Conservation (phyloP, 148 eudicot genomes). For the Polygonum maritimum region DNA sequence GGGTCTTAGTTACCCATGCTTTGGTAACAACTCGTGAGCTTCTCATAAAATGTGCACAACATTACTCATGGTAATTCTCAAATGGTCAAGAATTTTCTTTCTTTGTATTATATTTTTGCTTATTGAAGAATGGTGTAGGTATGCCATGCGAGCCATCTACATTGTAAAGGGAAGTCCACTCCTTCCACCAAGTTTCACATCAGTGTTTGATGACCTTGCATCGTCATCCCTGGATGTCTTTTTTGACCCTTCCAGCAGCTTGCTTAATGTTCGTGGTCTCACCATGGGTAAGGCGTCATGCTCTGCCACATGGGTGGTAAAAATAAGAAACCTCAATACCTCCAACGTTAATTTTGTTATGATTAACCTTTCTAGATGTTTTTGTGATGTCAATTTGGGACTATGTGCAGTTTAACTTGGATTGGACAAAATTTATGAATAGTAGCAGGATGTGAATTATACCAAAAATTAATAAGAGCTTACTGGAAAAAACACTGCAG, state of each 20-base stretch:
- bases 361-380: not conserved
- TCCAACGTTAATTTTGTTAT: not conserved
- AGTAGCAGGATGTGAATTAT: not conserved
- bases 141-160: conserved; percentile 93
- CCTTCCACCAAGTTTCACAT: conserved; percentile 95
- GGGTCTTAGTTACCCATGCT: conserved; percentile 93
- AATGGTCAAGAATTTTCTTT: not conserved
- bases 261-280: conserved; percentile 75
- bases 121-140: conserved; percentile 35
- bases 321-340: not conserved
- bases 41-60: conserved; percentile 79
- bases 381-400: not conserved
- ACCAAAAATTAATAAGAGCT: not conserved
- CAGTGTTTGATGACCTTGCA: conserved; percentile 90
- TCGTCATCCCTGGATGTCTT: conserved; percentile 95
- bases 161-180: conserved; percentile 95
- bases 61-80: conserved; percentile 76
- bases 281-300: conserved; percentile 53
- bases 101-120: not conserved
- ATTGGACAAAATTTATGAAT: not conserved
- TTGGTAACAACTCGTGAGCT: conserved; percentile 75
- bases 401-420: not conserved
- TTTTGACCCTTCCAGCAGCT: conserved; percentile 89
- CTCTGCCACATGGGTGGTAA: not conserved
- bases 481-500: not conserved